These are phyloP conservation scores for Malus orientalis DNA, from an alignment of 306 rosid species.

Conservation along the genomic window DNA sequence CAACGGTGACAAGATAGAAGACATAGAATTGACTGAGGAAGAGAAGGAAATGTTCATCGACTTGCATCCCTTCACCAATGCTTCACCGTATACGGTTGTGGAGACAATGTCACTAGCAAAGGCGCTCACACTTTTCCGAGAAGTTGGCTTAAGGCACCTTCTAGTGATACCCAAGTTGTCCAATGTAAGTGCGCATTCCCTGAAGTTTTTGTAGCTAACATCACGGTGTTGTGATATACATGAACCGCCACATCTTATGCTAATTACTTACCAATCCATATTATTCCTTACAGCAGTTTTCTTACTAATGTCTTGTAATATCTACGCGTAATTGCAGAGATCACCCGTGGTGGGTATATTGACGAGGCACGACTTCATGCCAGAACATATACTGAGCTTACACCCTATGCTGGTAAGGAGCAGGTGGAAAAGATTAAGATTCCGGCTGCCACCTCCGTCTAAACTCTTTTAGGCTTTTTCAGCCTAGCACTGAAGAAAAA, in stretches of 20 bases:
- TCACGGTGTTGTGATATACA: background rate
- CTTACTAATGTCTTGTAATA: constrained; percentile 5
- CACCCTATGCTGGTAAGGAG: constrained; percentile 62
- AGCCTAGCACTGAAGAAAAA: background rate
- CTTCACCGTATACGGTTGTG: constrained; percentile 87
- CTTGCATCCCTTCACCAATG: constrained; percentile 79
- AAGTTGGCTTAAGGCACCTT: constrained; percentile 82
- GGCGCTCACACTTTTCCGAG: constrained; percentile 76
- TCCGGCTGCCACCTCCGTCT: constrained; percentile 25
- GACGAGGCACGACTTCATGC: constrained; percentile 86
- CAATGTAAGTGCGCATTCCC: constrained; percentile 42
- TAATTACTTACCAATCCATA: background rate
- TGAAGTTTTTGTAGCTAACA: background rate
- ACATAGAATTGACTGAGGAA: constrained; percentile 50
- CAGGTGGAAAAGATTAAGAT: constrained; percentile 63
- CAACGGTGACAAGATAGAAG: constrained; percentile 42
- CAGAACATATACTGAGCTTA: constrained; percentile 71
- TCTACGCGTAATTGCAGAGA: constrained; percentile 46
- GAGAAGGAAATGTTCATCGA: constrained; percentile 86
- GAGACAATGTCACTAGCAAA: constrained; percentile 88
- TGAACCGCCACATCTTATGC: background rate
- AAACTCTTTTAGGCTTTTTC: constrained; percentile 17
- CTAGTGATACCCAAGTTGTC: constrained; percentile 81
- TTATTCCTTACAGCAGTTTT: background rate
- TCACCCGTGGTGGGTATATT: constrained; percentile 72